Percentiles rank a stretch among this genome's conserved stretches.
Evolutionary conservation across 768 basidiomycete genomes (phyloP).

Genomic region (Pleurotus sapidus): DNA sequence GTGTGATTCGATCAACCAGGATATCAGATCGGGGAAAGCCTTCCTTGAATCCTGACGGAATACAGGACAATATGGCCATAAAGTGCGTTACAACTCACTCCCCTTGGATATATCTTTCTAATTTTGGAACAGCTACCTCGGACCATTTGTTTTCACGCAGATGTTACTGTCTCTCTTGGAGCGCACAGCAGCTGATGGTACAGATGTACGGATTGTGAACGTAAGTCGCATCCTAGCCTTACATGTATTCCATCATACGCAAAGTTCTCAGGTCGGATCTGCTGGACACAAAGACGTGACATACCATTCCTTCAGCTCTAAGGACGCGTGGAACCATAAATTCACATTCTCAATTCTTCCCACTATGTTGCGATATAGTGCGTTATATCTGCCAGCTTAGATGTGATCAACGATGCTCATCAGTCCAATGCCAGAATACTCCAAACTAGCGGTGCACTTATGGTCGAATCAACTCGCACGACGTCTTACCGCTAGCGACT

Average conservation of each 20-base stretch:
- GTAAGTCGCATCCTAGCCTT: slow-evolving; percentile 3
- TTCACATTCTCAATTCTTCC: slow-evolving; percentile 21
- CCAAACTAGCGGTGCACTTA: slow-evolving; percentile 14
- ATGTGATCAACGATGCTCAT: background rate
- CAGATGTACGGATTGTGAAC: slow-evolving; percentile 20
- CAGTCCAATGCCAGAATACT: slow-evolving; percentile 16
- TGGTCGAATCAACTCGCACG: slow-evolving; percentile 21
- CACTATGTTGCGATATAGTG: slow-evolving; percentile 30
- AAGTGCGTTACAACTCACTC: slow-evolving; percentile 11
- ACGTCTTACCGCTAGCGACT: slow-evolving; percentile 13
- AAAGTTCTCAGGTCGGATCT: slow-evolving; percentile 28
- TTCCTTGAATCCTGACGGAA: slow-evolving; percentile 1
- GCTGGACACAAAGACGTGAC: slow-evolving; percentile 15
- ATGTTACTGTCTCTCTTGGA: slow-evolving; percentile 18
- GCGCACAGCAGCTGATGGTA: slow-evolving; percentile 12
- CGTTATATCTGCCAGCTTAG: background rate
- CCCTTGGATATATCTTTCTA: background rate
- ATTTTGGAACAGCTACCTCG: slow-evolving; percentile 14
- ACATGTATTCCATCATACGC: background rate
- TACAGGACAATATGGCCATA: slow-evolving; percentile 15
- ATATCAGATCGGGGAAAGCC: slow-evolving; percentile 2
- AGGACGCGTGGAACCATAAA: slow-evolving; percentile 33
- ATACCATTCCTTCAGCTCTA: slow-evolving; percentile 14
- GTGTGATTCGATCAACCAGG: background rate
- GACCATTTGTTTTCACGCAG: slow-evolving; percentile 19